Evolutionary conservation across 208 protist genomes (phyloP), one percentile per base, ranked within the genome.

Genomic region (Wallacemonas collosoma): DNA sequence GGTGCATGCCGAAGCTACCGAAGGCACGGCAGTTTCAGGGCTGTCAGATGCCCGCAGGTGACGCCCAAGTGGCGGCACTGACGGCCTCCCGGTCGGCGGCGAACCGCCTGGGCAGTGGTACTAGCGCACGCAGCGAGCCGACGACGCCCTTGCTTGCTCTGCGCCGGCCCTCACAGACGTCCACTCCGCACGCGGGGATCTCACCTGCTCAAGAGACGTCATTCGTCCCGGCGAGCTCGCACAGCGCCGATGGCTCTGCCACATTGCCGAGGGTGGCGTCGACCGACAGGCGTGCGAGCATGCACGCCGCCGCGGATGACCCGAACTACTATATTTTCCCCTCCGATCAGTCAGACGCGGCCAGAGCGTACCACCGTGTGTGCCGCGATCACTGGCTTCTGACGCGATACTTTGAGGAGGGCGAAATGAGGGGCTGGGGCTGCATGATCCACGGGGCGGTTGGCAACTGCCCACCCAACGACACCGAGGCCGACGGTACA

Each of bases 1-100:
- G 85, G 47, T 95, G 90, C 61, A 74, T 79, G 38, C 73, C 87
- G 5, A 75, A 70, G 36, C 35, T 93, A 14, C 90, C 90, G 1
- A 62, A 62, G 3, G 17, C 51, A 11, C 2, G 17, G 40, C 39
- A 67, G 44, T 61, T 68, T 36, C 56, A 62, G 38, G 56, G 6
- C 9, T 43, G 7, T 6, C 56, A 38, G 36, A 3, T 14, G 38
- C 0, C 17, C 36, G 54, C 17, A 17, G 54, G 26, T 26, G 26
- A 26, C 26, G 26, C 26, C 26, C 26, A 26, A 26, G 26, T 0
- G 26, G 26, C 26, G 26, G 26, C 26, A 26, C 26, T 26, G 26
- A 26, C 26, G 26, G n/a, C 40, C 8, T 48, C 45, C 0, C 14
- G 0, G 60, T 50, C 41, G 80, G 68, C 43, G 68, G 76, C 66